These are phyloP conservation scores for Alternaria gansuensis DNA, from an alignment of 2,329 filamentous ascomycete genomes.

Conservation along the genomic window DNA sequence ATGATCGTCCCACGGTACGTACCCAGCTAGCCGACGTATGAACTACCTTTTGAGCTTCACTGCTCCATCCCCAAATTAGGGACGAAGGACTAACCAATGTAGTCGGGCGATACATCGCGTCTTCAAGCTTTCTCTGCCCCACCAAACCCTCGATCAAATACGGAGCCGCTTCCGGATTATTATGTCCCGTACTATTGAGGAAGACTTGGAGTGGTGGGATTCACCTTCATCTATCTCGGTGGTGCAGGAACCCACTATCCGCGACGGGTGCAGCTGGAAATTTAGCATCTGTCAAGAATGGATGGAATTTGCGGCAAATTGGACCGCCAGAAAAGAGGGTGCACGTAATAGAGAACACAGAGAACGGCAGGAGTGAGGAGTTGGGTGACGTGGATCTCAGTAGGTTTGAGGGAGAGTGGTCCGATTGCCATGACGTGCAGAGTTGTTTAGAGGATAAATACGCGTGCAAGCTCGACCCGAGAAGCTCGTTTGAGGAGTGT, in stretches of 20 bases:
- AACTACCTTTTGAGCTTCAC: not conserved
- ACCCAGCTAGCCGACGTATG: conserved; percentile 4
- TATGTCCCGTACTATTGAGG: conserved; percentile 52
- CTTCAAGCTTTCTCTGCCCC: conserved; percentile 75
- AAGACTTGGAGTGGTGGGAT: conserved; percentile 67
- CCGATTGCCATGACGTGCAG: conserved; percentile 79
- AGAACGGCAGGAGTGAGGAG: conserved; percentile 35
- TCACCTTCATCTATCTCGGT: conserved; percentile 71
- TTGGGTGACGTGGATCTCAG: conserved; percentile 60
- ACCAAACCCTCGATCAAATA: conserved; percentile 57
- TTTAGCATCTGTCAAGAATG: conserved; percentile 41
- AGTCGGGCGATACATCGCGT: conserved; percentile 55
- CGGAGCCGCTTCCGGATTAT: conserved; percentile 52
- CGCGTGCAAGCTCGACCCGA: conserved; percentile 69
- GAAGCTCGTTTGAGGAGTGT: conserved; percentile 67
- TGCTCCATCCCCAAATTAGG: not conserved
- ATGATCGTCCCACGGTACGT: conserved; percentile 34
- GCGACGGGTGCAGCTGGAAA: conserved; percentile 50
- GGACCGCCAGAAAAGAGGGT: conserved; percentile 47
- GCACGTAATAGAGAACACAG: conserved; percentile 27
- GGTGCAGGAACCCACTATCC: conserved; percentile 73
- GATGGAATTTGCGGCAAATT: conserved; percentile 46
- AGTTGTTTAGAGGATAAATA: conserved; percentile 70
- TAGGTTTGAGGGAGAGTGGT: conserved; percentile 77
- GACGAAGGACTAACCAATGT: conserved; percentile 1